phyloP scores from a whole-genome alignment of 352 stramenopile genomes.

The Phytophthora boehmeriae region DNA sequence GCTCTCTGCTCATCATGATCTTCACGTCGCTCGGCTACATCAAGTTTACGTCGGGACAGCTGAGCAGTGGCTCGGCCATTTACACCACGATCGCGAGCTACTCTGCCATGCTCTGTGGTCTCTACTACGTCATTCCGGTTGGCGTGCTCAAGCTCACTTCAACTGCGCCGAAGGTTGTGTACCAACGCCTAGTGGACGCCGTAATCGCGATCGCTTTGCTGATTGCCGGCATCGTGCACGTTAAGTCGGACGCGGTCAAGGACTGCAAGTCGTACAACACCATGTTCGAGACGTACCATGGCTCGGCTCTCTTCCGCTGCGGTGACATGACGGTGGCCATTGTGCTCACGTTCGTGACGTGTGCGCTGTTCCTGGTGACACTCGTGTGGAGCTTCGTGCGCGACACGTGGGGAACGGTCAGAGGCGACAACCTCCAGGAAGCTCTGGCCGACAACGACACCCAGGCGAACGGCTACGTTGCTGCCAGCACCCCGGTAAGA shows the following conservation, averaged over 20 bases:
- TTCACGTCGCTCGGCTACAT: conserved; percentile 56
- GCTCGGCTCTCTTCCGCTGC: conserved; percentile 47
- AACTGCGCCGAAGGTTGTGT: conserved; percentile 30
- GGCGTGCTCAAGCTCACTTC: conserved; percentile 27
- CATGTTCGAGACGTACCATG: conserved; percentile 52
- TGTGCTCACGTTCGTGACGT: conserved; percentile 49
- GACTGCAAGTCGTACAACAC: conserved; percentile 48
- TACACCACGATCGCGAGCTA: conserved; percentile 48
- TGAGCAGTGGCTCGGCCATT: conserved; percentile 43
- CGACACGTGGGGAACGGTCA: conserved; percentile 25
- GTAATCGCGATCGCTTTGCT: conserved; percentile 33
- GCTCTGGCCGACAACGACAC: conserved; percentile 32
- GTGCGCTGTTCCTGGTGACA: conserved; percentile 38
- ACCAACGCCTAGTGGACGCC: conserved; percentile 37
- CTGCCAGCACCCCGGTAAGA: conserved; percentile 34
- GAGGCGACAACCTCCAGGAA: conserved; percentile 25
- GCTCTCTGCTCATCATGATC: conserved; percentile 43
- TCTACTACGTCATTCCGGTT: conserved; percentile 46
- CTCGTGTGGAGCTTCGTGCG: conserved; percentile 40
- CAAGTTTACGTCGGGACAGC: conserved; percentile 41
- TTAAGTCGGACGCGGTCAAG: conserved; percentile 34
- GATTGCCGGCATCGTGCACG: conserved; percentile 41
- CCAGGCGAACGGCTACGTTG: conserved; percentile 32
- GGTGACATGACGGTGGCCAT: conserved; percentile 44
- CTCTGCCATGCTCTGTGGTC: conserved; percentile 38